These are phyloP conservation scores for Yamadazyma sp. DNA, from an alignment of 1,139 yeast genomes.

Conservation along the genomic window DNA sequence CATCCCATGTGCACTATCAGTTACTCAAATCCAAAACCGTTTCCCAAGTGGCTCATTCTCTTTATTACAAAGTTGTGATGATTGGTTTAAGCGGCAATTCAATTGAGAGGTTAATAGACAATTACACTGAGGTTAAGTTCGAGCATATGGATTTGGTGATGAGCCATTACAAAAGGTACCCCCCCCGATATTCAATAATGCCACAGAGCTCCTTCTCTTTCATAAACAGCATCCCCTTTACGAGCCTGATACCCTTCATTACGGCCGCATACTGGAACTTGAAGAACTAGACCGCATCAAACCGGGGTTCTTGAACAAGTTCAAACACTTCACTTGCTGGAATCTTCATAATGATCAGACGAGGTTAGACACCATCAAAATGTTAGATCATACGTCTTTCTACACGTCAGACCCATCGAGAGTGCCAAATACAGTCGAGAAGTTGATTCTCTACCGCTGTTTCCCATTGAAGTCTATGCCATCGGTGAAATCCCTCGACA, in stretches of 20 bases:
- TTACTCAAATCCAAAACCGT: not conserved
- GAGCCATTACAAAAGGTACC: not conserved
- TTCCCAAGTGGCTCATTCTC: not conserved
- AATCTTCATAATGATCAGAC: too few species aligned
- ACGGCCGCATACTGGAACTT: not conserved
- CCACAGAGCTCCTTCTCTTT: not conserved
- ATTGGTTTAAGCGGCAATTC: not conserved
- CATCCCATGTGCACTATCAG: not conserved
- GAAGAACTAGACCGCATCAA: not conserved
- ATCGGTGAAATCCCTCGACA: too few species aligned
- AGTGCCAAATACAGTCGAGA: too few species aligned
- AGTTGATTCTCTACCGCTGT: too few species aligned
- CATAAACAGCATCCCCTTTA: not conserved
- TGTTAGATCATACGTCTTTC: too few species aligned
- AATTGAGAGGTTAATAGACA: not conserved
- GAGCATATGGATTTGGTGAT: not conserved
- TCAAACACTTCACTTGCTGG: too few species aligned
- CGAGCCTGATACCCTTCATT: not conserved
- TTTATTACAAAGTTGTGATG: not conserved
- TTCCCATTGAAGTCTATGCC: too few species aligned
- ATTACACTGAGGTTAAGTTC: too few species aligned
- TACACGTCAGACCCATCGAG: too few species aligned
- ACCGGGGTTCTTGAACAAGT: not conserved
- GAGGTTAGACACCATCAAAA: too few species aligned
- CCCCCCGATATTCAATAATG: not conserved